phyloP scores from a whole-genome alignment of 768 basidiomycete species.

The Floccularia luteovirens region DNA sequence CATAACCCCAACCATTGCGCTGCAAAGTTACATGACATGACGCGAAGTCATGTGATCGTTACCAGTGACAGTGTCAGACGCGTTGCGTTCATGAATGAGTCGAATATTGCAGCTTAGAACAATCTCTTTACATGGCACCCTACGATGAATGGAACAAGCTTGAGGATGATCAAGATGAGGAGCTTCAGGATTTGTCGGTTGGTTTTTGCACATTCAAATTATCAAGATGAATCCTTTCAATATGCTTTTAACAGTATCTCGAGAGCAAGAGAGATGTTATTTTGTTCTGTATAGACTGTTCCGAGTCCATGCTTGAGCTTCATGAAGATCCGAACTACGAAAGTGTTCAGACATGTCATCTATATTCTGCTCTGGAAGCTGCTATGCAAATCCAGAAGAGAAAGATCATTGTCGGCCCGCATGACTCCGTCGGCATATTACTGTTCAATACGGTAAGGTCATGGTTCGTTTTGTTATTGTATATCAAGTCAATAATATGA shows the following conservation, averaged over 20 bases:
- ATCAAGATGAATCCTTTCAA: not conserved
- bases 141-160: slow-evolving; percentile 79
- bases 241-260: slow-evolving; percentile 36
- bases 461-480: slow-evolving; percentile 1
- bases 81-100: too few relatives aligned
- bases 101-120: too few relatives aligned
- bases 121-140: slow-evolving; percentile 63
- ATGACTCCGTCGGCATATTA: slow-evolving; percentile 84
- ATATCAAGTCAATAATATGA: slow-evolving; percentile 1
- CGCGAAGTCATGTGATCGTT: too few relatives aligned
- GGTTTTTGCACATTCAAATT: slow-evolving; percentile 7
- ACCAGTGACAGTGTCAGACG: too few relatives aligned
- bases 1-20: too few relatives aligned
- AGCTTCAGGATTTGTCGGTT: slow-evolving; percentile 66
- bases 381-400: slow-evolving; percentile 85
- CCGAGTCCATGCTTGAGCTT: slow-evolving; percentile 78
- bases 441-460: slow-evolving; percentile 84
- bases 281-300: slow-evolving; percentile 94
- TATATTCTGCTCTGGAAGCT: slow-evolving; percentile 73
- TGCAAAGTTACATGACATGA: too few relatives aligned
- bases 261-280: slow-evolving; percentile 82
- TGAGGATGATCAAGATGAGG: slow-evolving; percentile 79
- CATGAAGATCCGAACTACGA: slow-evolving; percentile 59
- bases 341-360: slow-evolving; percentile 62
- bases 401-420: slow-evolving; percentile 85